phyloP scores from a whole-genome alignment of 176 grass and related monocot species.

The Tillandsia leiboldiana region DNA sequence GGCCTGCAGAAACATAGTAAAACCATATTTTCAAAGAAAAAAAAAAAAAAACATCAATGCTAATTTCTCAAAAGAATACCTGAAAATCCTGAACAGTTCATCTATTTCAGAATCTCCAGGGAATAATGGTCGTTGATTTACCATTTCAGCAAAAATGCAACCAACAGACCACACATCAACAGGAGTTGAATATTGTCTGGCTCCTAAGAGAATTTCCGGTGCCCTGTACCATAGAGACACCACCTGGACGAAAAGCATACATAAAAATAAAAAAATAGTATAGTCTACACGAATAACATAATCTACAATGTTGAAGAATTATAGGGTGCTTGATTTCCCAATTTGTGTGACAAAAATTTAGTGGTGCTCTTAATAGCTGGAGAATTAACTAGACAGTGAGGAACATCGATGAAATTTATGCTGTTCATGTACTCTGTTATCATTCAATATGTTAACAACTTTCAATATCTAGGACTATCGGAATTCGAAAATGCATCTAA shows the following conservation, averaged over 20 bases:
- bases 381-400: background rate
- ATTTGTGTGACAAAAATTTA: background rate
- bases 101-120: conserved; percentile 95
- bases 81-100: conserved; percentile 93
- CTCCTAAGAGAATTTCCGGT: conserved; percentile 88
- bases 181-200: conserved; percentile 81
- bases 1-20: conserved; percentile 9
- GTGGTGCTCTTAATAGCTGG: background rate
- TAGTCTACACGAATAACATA: background rate
- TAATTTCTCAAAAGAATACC: conserved; percentile 26
- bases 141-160: conserved; percentile 98
- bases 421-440: background rate
- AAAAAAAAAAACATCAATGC: background rate
- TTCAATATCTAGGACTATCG: background rate
- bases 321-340: background rate
- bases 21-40: background rate
- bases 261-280: too few species aligned
- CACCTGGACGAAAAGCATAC: conserved; percentile 37
- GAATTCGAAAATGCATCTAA: background rate
- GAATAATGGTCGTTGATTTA: conserved; percentile 67
- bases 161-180: conserved; percentile 93
- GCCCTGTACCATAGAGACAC: conserved; percentile 93
- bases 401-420: background rate
- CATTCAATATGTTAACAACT: background rate
- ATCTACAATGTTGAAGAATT: background rate